Conservation (phyloP, 805 yeast genomes). For the Metschnikowia hibisci region DNA sequence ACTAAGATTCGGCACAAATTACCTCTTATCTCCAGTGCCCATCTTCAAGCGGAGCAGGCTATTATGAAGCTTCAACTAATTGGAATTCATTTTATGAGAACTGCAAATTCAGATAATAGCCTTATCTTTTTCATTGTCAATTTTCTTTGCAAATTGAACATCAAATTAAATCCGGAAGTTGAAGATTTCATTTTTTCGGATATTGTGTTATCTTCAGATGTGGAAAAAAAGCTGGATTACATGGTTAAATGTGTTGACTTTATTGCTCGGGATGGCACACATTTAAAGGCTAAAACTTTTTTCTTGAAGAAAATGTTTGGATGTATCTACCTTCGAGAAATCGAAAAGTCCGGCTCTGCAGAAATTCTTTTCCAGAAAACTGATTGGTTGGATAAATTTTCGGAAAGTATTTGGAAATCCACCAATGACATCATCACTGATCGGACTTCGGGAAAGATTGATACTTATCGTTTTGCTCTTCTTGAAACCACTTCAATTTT, state of each 20-base stretch:
- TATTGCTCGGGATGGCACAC: constrained; percentile 38
- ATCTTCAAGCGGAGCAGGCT: constrained; percentile 70
- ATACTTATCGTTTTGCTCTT: constrained; percentile 69
- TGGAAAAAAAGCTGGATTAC: constrained; percentile 44
- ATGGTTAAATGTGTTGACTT: constrained; percentile 50
- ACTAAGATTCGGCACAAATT: constrained; percentile 29
- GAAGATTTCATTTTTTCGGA: constrained; percentile 55
- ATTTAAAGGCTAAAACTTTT: constrained; percentile 55
- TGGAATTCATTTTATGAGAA: constrained; percentile 27
- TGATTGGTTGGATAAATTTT: constrained; percentile 63
- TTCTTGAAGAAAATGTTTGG: constrained; percentile 56
- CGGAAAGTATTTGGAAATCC: constrained; percentile 69
- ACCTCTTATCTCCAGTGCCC: constrained; percentile 53
- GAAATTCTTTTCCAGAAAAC: constrained; percentile 43
- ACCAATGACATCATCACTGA: constrained; percentile 48
- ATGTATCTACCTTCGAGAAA: constrained; percentile 62
- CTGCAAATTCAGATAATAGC: constrained; percentile 24
- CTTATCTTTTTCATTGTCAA: constrained; percentile 31
- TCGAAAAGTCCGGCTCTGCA: constrained; percentile 45
- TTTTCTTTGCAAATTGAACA: constrained; percentile 41
- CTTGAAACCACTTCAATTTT: constrained; percentile 77
- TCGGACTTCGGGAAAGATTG: constrained; percentile 64
- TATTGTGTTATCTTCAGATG: constrained; percentile 50
- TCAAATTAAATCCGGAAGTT: constrained; percentile 44
- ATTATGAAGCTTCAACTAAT: constrained; percentile 54